Percentiles rank a stretch among this genome's conserved stretches.
Conservation (phyloP, 768 basidiomycete species). For the Lactarius tabidus region DNA sequence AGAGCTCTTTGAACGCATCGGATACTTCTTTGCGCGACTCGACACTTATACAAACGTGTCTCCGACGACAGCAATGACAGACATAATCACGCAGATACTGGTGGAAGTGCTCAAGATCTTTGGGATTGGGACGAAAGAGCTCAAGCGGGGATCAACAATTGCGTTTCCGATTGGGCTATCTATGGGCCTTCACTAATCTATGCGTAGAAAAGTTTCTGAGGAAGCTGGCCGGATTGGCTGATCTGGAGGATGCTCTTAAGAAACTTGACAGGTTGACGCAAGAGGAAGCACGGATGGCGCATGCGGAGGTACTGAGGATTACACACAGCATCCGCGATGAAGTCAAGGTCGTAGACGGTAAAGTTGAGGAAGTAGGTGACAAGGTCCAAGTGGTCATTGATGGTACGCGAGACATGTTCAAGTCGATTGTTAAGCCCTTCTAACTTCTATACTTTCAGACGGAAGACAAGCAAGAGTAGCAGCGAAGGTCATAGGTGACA, state of each 20-base stretch:
- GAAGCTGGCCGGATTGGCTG: not conserved
- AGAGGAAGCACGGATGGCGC: not conserved
- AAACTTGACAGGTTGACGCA: not conserved
- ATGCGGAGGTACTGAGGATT: not conserved
- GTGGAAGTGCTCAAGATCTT: no score
- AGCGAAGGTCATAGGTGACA: no score
- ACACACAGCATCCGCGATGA: not conserved
- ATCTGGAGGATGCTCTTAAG: not conserved
- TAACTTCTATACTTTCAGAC: no score
- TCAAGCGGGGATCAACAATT: no score
- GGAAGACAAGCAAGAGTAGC: not conserved
- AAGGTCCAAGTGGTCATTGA: not conserved
- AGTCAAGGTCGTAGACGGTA: not conserved
- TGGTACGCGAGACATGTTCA: no score
- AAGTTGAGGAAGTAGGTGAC: not conserved
- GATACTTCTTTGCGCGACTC: no score
- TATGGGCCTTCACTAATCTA: not conserved
- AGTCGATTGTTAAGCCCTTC: no score
- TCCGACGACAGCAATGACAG: no score
- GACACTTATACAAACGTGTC: no score
- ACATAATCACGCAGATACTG: no score
- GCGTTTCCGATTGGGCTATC: not conserved
- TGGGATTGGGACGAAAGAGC: no score
- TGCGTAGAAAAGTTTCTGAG: not conserved
- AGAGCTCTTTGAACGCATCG: no score